phyloP scores from a whole-genome alignment of 1,139 yeast species.

The Starmera stellimalicola region DNA sequence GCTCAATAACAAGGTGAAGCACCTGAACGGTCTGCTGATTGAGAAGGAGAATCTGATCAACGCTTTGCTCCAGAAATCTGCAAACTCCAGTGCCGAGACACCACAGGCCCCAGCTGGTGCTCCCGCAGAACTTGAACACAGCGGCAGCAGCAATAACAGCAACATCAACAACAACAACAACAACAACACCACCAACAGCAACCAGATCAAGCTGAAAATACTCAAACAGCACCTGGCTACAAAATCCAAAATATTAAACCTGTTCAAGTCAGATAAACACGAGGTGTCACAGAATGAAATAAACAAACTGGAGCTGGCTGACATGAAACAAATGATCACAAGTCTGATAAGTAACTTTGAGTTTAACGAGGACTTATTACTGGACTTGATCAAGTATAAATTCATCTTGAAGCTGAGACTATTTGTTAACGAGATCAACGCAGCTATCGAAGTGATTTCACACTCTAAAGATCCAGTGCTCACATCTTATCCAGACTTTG shows the following conservation, averaged over 20 bases:
- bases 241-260: not conserved
- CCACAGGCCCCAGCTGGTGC: not conserved
- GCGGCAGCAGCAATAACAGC: too few species aligned
- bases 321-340: not conserved
- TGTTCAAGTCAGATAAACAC: not conserved
- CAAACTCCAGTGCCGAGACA: conserved; percentile 18
- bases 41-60: conserved; percentile 23
- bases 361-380: not conserved
- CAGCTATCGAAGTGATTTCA: too few species aligned
- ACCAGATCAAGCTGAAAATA: not conserved
- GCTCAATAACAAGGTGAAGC: conserved; percentile 34
- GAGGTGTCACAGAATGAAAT: not conserved
- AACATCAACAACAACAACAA: not conserved
- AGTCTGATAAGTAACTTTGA: not conserved
- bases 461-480: too few species aligned
- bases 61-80: conserved; percentile 27
- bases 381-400: not conserved
- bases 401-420: not conserved
- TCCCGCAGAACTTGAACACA: too few species aligned
- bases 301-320: not conserved
- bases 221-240: not conserved
- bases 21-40: conserved; percentile 23
- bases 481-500: too few species aligned
- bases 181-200: not conserved
- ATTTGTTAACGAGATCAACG: not conserved